These are phyloP conservation scores for Penicillium flavigenum DNA, from an alignment of 495 filamentous ascomycete species.

Conservation along the genomic window DNA sequence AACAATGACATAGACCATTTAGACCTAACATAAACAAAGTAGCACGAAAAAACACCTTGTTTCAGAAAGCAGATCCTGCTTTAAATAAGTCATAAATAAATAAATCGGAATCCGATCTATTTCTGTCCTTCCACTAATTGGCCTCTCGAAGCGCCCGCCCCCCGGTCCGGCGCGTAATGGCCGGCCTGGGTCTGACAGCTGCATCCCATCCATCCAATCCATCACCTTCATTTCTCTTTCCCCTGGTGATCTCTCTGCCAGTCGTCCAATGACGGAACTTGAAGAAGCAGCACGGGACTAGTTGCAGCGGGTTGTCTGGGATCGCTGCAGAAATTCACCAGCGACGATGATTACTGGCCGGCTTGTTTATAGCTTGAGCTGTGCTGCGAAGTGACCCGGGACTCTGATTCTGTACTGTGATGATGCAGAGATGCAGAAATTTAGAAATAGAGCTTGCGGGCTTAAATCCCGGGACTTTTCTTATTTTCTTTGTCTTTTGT, in stretches of 20 bases:
- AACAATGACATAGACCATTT: background rate
- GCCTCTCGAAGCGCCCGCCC: constrained; percentile 22
- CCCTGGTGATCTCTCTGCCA: constrained; percentile 19
- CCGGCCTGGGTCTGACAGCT: constrained; percentile 9
- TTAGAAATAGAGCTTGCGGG: constrained; percentile 13
- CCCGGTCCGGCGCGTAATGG: constrained; percentile 28
- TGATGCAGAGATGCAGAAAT: background rate
- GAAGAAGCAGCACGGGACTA: background rate
- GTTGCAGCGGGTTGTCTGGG: constrained; percentile 21
- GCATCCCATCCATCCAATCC: constrained; percentile 16
- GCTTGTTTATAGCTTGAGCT: constrained; percentile 12
- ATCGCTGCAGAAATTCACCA: constrained; percentile 16
- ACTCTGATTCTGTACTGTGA: constrained; percentile 6
- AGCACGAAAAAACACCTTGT: background rate
- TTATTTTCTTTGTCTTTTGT: constrained; percentile 2
- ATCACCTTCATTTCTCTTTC: background rate
- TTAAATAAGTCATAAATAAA: background rate
- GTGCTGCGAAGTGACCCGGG: constrained; percentile 9
- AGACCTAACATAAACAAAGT: background rate
- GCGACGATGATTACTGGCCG: constrained; percentile 3
- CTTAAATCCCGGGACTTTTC: constrained; percentile 1
- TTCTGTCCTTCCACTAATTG: constrained; percentile 5
- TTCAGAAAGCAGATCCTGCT: background rate
- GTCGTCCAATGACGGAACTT: constrained; percentile 15
- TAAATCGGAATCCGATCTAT: background rate